Base-by-base conservation (phyloP, 345 rosid species). In the Populus tremula region DNA sequence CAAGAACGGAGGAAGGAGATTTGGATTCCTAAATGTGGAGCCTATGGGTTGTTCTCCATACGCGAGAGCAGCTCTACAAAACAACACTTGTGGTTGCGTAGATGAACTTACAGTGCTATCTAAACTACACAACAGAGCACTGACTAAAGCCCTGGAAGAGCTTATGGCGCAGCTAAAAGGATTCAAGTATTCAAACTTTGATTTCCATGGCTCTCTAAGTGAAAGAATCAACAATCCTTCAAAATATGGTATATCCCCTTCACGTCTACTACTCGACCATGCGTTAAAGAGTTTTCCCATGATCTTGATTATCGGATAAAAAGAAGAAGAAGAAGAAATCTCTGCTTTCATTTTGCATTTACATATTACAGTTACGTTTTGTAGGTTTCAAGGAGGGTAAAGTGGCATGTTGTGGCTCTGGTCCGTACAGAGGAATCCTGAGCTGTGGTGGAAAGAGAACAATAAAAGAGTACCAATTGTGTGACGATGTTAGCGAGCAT, bases 1-100 rank as follows among this genome's bases (percentile, higher is more conserved):
- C 47, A 73, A 73, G 67, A 23, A 38, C 36, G 90, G 90, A 68
- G 89, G 90, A 75, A 86, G 87, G 67, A 84, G 83, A 68, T 87
- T 89, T 67, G 90, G 87, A 70, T 71, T 89, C 47, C 33, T 82
- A 27, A 73, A 74, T 13, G 4, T 82, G n/a, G 82, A 68, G 38
- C 64, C 74, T 2, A 67, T 78, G 29, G 90, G 85, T 25, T 83
- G 84, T 38, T 5, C 39, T 14, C 92, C 90, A 35, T 1, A 7
- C 1, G 5, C 74, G n/a, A 56, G 70, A 72, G 73, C 75, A 23
- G 0, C 35, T 12, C 69, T 77, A 27, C 53, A 54, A 25, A 63
- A 31, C 10, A 62, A 71, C 31, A 80, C 45, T 8, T 71, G 84
- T 25, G 67, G 79, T 11, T 82, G 85, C 76, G 29, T 36, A 23